Base-by-base conservation (phyloP, 1,139 yeast species). In the Hansenula lynferdii region DNA sequence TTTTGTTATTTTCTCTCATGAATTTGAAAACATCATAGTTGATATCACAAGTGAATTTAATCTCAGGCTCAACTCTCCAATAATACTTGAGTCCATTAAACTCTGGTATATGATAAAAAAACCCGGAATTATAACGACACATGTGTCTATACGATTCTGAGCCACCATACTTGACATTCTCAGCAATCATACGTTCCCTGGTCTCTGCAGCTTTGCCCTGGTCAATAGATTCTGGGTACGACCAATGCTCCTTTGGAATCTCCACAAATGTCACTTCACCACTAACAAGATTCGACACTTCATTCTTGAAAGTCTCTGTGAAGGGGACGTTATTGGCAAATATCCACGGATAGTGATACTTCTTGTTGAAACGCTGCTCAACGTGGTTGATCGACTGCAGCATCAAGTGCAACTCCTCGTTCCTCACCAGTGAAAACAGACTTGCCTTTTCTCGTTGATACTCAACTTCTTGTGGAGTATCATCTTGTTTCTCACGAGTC, bases 221-320 rank as follows among this genome's bases (percentile, higher is more conserved):
- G 58, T 84, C 86, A 39, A 84, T 71, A 68, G 71, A 75, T 7
- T 69, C 76, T 0, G 94, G 94, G 48, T 78, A 79, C 3, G 82
- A 71, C 94, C 94, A 84, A 57, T 79, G 83, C 46, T 78, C 80
- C 34, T 56, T 39, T 1, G 86, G 85, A 24, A 85, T 75, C 17
- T 63, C 50, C 3, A 86, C 94, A 54, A 80, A 86, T 47, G 72
- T 69, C 20, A 78, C 74, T 4, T 58, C 64, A 5, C 94, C 94
- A 24, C 85, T 72, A 9, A 79, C 74, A 30, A 72, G 49, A 22
- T 65, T 60, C 4, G 66, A 37, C 6, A 77, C 69, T 18, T 61
- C 53, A 6, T 51, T 53, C 35, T 65, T 69, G 55, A 80, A 79
- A 30, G 67, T 67, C 2, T 67, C 67, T 23, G 67, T 60, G 50